Conservation (phyloP, 2,329 filamentous ascomycete species). For the Stylonectria norvegica region DNA sequence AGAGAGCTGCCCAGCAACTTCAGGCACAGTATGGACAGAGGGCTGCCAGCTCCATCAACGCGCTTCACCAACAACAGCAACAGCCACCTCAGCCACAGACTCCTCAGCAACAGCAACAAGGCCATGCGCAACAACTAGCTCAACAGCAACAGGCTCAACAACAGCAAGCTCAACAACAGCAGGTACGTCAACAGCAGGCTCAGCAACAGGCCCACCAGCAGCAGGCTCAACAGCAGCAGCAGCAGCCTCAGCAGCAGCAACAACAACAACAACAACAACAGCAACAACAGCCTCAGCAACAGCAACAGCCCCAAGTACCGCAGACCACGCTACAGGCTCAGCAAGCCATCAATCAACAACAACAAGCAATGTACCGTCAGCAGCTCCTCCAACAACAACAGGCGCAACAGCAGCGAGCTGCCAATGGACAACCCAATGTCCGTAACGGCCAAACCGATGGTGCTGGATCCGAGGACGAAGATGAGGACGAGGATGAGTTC, state of each 20-base stretch:
- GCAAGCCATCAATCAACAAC: conserved; percentile 20
- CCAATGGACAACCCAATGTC: conserved; percentile 27
- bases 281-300: conserved; percentile 22
- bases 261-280: conserved; percentile 29
- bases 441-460: conserved; percentile 69
- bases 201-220: conserved; percentile 31
- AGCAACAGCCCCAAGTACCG: conserved; percentile 8
- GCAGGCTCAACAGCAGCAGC: conserved; percentile 24
- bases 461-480: conserved; percentile 55
- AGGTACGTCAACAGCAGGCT: too few species aligned
- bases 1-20: conserved; percentile 55
- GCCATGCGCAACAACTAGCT: conserved; percentile 31
- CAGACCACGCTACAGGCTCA: conserved; percentile 21
- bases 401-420: conserved; percentile 32
- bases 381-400: conserved; percentile 30
- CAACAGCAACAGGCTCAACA: conserved; percentile 28
- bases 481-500: conserved; percentile 53
- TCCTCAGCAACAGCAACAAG: conserved; percentile 29
- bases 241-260: conserved; percentile 29
- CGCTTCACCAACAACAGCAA: conserved; percentile 45
- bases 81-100: conserved; percentile 7
- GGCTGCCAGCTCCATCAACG: conserved; percentile 64
- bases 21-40: conserved; percentile 59
- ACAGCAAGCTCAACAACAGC: conserved; percentile 23
- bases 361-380: conserved; percentile 34